These are phyloP conservation scores for Begonia loranthoides DNA, from an alignment of 306 rosid species.

Conservation along the genomic window DNA sequence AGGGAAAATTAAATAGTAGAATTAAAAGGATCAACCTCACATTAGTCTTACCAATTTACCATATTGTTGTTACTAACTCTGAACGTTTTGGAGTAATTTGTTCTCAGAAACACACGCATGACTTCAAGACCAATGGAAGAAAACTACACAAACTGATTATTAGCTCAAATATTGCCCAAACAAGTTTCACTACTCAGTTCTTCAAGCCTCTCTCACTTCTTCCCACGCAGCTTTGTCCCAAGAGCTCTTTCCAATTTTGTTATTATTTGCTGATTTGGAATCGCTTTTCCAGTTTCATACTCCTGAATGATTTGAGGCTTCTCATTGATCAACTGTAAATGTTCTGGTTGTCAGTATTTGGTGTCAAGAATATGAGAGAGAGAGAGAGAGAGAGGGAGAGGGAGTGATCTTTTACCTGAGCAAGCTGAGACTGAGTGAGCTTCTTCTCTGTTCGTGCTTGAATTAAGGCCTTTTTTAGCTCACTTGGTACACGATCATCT, in stretches of 20 bases:
- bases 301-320: constrained; percentile 72
- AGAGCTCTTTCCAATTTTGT: constrained; percentile 65
- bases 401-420: constrained; percentile 5
- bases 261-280: constrained; percentile 57
- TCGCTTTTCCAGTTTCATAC: constrained; percentile 75
- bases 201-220: constrained; percentile 22
- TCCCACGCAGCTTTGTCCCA: constrained; percentile 74
- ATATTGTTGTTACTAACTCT: no score
- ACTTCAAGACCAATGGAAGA: no score
- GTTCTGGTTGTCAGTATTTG: no score
- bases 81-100: no score
- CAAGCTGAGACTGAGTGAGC: constrained; percentile 68
- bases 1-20: no score
- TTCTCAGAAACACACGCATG: no score
- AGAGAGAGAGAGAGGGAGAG: neutral
- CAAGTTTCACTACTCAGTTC: neutral
- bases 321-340: constrained; percentile 53
- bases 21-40: no score
- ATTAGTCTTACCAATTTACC: no score
- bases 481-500: constrained; percentile 47
- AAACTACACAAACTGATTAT: no score
- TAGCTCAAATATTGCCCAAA: no score
- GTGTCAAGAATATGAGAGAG: no score
- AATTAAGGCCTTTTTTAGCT: constrained; percentile 52
- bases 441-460: constrained; percentile 73